phyloP scores from a whole-genome alignment of 2,329 filamentous ascomycete genomes.

The Sporothrix inflata region DNA sequence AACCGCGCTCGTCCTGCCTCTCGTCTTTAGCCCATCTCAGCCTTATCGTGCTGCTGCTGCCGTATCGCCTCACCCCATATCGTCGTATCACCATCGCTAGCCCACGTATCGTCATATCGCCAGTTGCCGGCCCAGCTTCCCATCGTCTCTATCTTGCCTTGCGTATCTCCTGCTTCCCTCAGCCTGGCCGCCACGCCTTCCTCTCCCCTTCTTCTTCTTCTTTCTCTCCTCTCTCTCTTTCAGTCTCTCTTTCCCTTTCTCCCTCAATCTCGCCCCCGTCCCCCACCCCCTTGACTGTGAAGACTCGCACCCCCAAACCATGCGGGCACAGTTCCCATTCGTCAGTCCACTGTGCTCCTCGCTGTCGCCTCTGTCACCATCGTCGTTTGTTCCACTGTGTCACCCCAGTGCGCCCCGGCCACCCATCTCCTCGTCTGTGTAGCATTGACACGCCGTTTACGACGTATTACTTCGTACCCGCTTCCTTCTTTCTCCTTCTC shows the following conservation, averaged over 20 bases:
- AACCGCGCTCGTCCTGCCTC: not conserved
- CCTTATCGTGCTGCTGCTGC: conserved; percentile 24
- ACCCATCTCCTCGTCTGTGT: conserved; percentile 20
- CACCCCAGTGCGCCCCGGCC: conserved; percentile 13
- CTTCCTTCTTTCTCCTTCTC: not conserved
- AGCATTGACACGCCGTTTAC: conserved; percentile 17
- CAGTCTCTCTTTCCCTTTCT: not conserved
- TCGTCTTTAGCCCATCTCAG: conserved; percentile 2
- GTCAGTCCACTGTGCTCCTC: conserved; percentile 18
- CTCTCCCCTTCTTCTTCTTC: not conserved
- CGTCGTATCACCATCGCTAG: conserved; percentile 20
- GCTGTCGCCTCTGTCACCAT: conserved; percentile 6
- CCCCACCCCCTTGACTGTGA: not conserved
- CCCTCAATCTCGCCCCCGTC: not conserved
- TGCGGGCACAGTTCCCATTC: conserved; percentile 31
- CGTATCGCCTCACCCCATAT: conserved; percentile 19
- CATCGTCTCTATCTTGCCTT: not conserved
- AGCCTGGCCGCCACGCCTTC: not conserved
- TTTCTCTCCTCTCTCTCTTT: not conserved
- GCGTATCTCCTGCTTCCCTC: not conserved
- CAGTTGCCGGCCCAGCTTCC: not conserved
- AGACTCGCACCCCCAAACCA: conserved; percentile 14
- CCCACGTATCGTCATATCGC: conserved; percentile 23
- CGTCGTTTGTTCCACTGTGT: conserved; percentile 22
- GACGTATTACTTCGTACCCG: not conserved